Evolutionary conservation across 2,329 filamentous ascomycete species (phyloP).

Genomic region (Scytalidium lignicola): DNA sequence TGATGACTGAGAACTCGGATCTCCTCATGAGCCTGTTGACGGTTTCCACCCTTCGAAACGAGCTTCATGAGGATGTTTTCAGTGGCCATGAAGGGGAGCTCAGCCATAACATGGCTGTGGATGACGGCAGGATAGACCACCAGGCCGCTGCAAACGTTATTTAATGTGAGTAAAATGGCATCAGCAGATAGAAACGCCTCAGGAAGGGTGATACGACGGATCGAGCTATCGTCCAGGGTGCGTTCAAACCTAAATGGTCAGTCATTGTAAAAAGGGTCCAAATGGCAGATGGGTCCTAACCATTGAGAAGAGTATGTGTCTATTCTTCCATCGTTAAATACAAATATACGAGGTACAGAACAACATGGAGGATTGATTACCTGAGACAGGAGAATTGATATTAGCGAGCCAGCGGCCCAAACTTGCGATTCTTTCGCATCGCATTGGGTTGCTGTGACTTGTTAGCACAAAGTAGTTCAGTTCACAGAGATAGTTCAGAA

Average conservation of each 20-base stretch:
- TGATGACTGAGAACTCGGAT: conserved; percentile 79
- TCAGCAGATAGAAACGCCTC: conserved; percentile 66
- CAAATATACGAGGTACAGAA: too few relatives aligned
- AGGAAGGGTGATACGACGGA: conserved; percentile 57
- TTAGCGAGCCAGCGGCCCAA: too few relatives aligned
- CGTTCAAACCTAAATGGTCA: too few relatives aligned
- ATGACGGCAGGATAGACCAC: conserved; percentile 78
- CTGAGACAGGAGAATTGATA: too few relatives aligned
- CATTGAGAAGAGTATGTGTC: conserved; percentile 69
- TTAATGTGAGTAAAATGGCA: conserved; percentile 59
- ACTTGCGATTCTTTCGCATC: conserved; percentile 41
- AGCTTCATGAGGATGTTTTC: conserved; percentile 74
- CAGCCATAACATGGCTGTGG: conserved; percentile 59
- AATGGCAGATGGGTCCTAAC: too few relatives aligned
- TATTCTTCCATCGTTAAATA: too few relatives aligned
- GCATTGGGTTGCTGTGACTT: too few relatives aligned
- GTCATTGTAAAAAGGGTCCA: too few relatives aligned
- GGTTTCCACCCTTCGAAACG: conserved; percentile 61
- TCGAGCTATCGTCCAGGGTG: conserved; percentile 70
- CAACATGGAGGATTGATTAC: too few relatives aligned
- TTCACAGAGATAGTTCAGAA: too few relatives aligned
- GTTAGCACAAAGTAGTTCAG: too few relatives aligned
- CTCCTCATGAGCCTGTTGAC: conserved; percentile 82
- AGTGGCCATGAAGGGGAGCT: conserved; percentile 84
- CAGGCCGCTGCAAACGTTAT: conserved; percentile 64